Percentiles rank a stretch among this genome's conserved stretches.
phyloP scores from a whole-genome alignment of 257 asterid species.

The Nyctanthes arbortristis region DNA sequence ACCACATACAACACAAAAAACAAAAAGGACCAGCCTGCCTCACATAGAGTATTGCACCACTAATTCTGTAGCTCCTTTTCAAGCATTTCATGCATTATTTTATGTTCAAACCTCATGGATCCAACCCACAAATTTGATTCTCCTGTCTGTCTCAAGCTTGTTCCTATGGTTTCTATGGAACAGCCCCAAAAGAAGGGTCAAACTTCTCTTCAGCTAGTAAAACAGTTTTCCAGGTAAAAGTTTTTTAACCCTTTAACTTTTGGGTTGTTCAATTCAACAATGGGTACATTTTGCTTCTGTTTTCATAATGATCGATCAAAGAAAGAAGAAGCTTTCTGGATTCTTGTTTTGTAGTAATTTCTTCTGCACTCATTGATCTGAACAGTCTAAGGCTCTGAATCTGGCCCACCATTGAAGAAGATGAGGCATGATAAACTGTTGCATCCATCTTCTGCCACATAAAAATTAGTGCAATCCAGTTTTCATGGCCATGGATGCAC shows the following conservation, averaged over 20 bases:
- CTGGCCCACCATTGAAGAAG: constrained; percentile 82
- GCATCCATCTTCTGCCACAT: constrained; percentile 57
- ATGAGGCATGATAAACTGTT: constrained; percentile 56
- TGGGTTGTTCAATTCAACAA: not conserved
- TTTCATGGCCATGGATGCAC: too few species aligned
- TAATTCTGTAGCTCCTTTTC: not conserved
- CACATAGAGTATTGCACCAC: constrained; percentile 31
- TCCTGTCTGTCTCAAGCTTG: not conserved
- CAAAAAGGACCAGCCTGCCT: constrained; percentile 45
- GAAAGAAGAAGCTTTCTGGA: constrained; percentile 20
- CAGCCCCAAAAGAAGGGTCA: not conserved
- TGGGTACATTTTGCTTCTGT: constrained; percentile 10
- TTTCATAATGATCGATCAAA: constrained; percentile 7
- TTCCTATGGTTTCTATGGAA: not conserved
- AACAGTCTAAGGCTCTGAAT: constrained; percentile 33
- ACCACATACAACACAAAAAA: constrained; percentile 28
- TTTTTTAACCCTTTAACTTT: not conserved
- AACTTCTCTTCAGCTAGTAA: not conserved
- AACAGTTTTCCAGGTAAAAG: not conserved
- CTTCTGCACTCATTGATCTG: constrained; percentile 30
- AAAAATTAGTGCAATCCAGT: constrained; percentile 31
- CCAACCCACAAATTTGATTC: not conserved
- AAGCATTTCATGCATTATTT: not conserved
- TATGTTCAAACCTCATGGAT: constrained; percentile 53
- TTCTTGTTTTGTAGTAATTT: constrained; percentile 14